These are phyloP conservation scores for Stylosanthes scabra DNA, from an alignment of 331 rosid genomes.

Conservation along the genomic window DNA sequence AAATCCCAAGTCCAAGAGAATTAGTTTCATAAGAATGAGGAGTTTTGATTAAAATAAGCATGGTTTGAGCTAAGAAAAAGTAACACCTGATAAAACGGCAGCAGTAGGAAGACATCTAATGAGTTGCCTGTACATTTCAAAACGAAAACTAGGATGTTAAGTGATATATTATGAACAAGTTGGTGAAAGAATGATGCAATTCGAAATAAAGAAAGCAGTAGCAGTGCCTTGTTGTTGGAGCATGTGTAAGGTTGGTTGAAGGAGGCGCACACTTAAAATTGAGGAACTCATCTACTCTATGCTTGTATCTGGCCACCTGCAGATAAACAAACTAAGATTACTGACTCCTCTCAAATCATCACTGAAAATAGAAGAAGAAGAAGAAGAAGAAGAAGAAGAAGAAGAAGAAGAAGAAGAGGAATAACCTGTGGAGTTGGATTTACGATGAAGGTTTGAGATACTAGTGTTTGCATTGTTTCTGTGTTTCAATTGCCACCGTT, in stretches of 20 bases:
- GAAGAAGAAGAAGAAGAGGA: not conserved
- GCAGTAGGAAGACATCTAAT: slow-evolving; percentile 42
- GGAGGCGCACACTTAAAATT: slow-evolving; percentile 33
- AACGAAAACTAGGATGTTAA: slow-evolving; percentile 16
- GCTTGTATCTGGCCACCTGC: slow-evolving; percentile 51
- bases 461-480: slow-evolving; percentile 40
- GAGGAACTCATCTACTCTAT: slow-evolving; percentile 33
- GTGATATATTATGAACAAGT: not conserved
- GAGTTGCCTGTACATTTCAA: slow-evolving; percentile 50
- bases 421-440: slow-evolving; percentile 58
- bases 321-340: slow-evolving; percentile 14
- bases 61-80: slow-evolving; percentile 34
- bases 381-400: not conserved
- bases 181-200: slow-evolving; percentile 21
- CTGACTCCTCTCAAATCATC: not conserved
- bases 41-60: not conserved
- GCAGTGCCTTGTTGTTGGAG: slow-evolving; percentile 46
- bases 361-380: not conserved
- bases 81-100: slow-evolving; percentile 64
- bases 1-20: slow-evolving; percentile 4
- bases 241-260: slow-evolving; percentile 42
- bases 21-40: not conserved
- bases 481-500: slow-evolving; percentile 11
- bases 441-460: slow-evolving; percentile 46
- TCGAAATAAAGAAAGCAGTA: slow-evolving; percentile 22